Base-by-base conservation (phyloP, 1,139 yeast genomes). In the Komagataea norvegica region DNA sequence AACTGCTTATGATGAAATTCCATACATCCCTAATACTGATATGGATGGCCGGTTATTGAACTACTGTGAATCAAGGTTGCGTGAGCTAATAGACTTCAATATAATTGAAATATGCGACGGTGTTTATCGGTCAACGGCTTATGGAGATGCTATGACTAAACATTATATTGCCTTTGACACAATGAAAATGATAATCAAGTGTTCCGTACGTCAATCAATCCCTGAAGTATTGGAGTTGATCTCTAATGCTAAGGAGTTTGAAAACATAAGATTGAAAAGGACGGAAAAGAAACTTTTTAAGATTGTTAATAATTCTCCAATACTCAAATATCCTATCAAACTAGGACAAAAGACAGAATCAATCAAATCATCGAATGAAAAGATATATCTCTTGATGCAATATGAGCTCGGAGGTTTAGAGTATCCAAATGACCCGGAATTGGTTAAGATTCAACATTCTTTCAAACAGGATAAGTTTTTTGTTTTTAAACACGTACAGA, bases 371-470 rank as follows among this genome's bases (percentile, higher is more conserved):
- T 40, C 54, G 8, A 36, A 38, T 29, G 65, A 65, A 18, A 70
- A 70, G 42, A 53, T 67, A 0, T 59, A 59, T 5, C 40, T 70
- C 8, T 32, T 70, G 6, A 54, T 71, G 10, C 77, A 72, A 41
- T 67, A 61, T 51, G 75, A 71, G 34, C 54, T 72, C 11, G 72
- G 77, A 5, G 73, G 73, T 0, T 36, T 67, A 7, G 74, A 69
- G 22, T 65, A 56, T 37, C 76, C 77, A 1, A 47, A 47, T 3
- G 65, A 61, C 36, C 60, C 53, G 6, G 74, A 69, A 1, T 61
- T 72, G 1, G 40, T 47, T 31, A 66, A 62, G 34, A 51, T 63
- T 13, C 65, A 61, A 26, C 59, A 63, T 27, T 51, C 65, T 4
- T 62, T 73, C 43, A 47, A 59, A 7, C 65, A 66, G 22, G 79